Base-by-base conservation (phyloP, 305 asterid species). In the Stenogyne calaminthoides region DNA sequence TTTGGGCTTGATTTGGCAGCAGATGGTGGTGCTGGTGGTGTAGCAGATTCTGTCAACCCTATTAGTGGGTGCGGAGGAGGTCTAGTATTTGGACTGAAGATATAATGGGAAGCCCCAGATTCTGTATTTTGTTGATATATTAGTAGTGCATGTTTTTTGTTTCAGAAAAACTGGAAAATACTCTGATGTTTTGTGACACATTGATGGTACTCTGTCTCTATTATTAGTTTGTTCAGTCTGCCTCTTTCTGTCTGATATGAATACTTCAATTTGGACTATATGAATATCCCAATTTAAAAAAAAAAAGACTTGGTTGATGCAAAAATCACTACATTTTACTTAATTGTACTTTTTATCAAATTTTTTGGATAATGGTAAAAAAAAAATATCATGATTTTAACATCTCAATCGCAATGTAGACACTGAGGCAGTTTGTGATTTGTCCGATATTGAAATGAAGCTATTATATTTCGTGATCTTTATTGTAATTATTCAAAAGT, bases 1-100 rank as follows among this genome's bases (percentile, higher is more conserved):
- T 81, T 89, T 37, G 97, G 94, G 69, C 84, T 93, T 19, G 93
- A 88, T 82, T 67, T 93, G 77, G 96, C 86, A 70, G 91, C 84
- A 12, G 67, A 22, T 18, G 69, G 16, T 19, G 69, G 69, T 64
- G 69, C 36, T 22, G 69, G 69, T 40, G 69, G 54, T 22, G 84
- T 74, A 12, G 88, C 91, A 10, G 92, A 87, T 32, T 81, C 89
- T 10, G 85, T 75, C 74, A 86, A 85, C 80, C 84, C 87, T 39
- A 79, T 72, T 36, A 84, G 97, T 72, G 95, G 51, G 22, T 85
- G 74, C 70, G 96, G 67, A 93, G 96, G 80, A 85, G 93, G 75
- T 60, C 71, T 89, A 87, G 76, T 80, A 15, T 49, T 49, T 77
- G 29, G 63, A 54, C 20, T 61, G 56, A 64, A 11, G 36, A 64